Percentiles rank a stretch among this genome's conserved stretches.
Conservation (phyloP, 495 filamentous ascomycete genomes). For the Aspergillus nanangensis region DNA sequence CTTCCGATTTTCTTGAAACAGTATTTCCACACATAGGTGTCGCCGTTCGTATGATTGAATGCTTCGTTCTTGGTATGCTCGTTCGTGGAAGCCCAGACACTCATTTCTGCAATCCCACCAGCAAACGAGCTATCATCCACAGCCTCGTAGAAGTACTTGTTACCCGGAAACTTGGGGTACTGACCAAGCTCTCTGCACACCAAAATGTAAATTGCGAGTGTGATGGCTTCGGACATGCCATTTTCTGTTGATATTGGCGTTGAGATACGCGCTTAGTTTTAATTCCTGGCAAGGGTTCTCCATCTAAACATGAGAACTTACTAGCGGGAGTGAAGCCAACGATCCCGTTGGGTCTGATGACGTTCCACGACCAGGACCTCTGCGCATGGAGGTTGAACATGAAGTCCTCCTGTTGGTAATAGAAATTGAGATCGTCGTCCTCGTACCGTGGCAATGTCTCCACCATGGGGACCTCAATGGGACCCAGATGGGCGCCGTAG, state of each 20-base stretch:
- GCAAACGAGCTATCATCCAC: constrained; percentile 5
- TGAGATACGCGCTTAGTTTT: background rate
- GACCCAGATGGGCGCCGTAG: background rate
- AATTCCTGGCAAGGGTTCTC: background rate
- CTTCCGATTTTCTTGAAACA: constrained; percentile 1
- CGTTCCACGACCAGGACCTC: constrained; percentile 14
- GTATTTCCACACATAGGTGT: constrained; percentile 8
- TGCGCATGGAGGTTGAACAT: constrained; percentile 4
- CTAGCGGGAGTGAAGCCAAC: constrained; percentile 9
- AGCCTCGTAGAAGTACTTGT: background rate
- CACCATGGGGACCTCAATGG: background rate
- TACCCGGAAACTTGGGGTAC: background rate
- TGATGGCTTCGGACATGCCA: constrained; percentile 12
- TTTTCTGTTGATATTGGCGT: too few species aligned
- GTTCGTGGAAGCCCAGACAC: constrained; percentile 7
- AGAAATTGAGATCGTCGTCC: constrained; percentile 4
- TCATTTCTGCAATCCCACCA: constrained; percentile 8
- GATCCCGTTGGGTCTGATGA: constrained; percentile 15
- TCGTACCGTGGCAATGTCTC: constrained; percentile 3
- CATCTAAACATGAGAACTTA: background rate
- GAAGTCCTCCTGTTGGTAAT: constrained; percentile 8
- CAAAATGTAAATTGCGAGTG: constrained; percentile 13
- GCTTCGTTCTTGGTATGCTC: constrained; percentile 10
- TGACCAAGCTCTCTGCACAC: constrained; percentile 14
- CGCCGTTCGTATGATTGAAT: constrained; percentile 16